Evolutionary conservation across 1,139 yeast species (phyloP).

Genomic region (Spathaspora jeffriesii): DNA sequence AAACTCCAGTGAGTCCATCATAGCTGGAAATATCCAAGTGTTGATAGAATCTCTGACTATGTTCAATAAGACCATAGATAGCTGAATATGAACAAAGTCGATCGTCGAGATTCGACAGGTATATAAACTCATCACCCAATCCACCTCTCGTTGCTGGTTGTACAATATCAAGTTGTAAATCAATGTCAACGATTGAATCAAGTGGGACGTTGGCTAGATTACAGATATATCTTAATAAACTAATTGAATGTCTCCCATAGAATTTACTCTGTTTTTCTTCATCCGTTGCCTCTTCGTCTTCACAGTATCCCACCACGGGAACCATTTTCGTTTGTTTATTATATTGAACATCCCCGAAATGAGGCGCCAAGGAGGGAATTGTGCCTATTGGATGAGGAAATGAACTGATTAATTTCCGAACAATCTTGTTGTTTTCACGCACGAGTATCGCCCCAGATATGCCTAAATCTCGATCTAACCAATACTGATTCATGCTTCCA

Average conservation of each 20-base stretch:
- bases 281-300: slow-evolving; percentile 41
- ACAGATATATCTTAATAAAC: slow-evolving; percentile 57
- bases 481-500: slow-evolving; percentile 52
- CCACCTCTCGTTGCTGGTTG: slow-evolving; percentile 67
- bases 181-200: slow-evolving; percentile 56
- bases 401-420: slow-evolving; percentile 51
- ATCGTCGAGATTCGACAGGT: slow-evolving; percentile 69
- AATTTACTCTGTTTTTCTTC: slow-evolving; percentile 66
- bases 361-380: slow-evolving; percentile 67
- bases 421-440: slow-evolving; percentile 28
- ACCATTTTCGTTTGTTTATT: slow-evolving; percentile 64
- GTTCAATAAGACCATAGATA: slow-evolving; percentile 49
- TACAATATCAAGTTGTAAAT: slow-evolving; percentile 64
- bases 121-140: slow-evolving; percentile 57
- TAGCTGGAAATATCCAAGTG: slow-evolving; percentile 21
- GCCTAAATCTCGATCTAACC: slow-evolving; percentile 73
- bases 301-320: slow-evolving; percentile 56
- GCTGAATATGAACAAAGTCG: slow-evolving; percentile 67
- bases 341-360: slow-evolving; percentile 60
- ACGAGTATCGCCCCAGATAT: slow-evolving; percentile 62
- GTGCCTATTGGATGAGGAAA: slow-evolving; percentile 65
- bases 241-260: slow-evolving; percentile 58
- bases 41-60: slow-evolving; percentile 16
- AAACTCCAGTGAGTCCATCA: slow-evolving; percentile 49
- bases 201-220: slow-evolving; percentile 46